Evolutionary conservation across 345 rosid species (phyloP).

Genomic region (Brassica incana): DNA sequence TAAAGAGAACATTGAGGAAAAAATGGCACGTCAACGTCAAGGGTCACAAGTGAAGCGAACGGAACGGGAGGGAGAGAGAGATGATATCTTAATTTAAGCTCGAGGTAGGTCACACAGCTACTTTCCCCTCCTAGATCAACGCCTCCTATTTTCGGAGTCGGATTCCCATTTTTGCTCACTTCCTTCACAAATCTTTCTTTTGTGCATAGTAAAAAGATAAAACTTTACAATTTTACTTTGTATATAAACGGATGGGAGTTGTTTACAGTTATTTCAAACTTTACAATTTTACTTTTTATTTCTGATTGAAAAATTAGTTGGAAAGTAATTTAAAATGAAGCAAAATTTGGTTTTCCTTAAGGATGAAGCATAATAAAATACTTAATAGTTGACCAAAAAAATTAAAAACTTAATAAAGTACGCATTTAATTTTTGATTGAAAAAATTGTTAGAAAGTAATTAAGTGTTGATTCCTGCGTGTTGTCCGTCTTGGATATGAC

Average conservation of each 20-base stretch:
- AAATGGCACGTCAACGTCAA: conserved; percentile 27
- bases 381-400: neutral
- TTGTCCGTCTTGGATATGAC: conserved; percentile 38
- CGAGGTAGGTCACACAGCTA: neutral
- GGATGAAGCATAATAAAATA: neutral
- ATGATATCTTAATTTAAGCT: neutral
- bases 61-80: neutral
- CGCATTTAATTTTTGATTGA: neutral
- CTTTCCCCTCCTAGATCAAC: neutral
- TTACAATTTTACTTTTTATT: neutral
- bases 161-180: neutral
- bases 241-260: neutral
- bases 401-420: neutral
- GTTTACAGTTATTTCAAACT: neutral
- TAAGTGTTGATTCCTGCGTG: conserved; percentile 30
- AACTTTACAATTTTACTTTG: neutral
- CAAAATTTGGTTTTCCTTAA: neutral
- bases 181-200: neutral
- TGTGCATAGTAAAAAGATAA: neutral
- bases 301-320: conserved; percentile 1
- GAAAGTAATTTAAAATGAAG: conserved; percentile 19
- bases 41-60: conserved; percentile 7
- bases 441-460: conserved; percentile 23
- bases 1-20: neutral
- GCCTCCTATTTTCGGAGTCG: neutral